Evolutionary conservation across 2,329 filamentous ascomycete genomes (phyloP).

Genomic region (Nothophaeocryptopus gaeumannii): DNA sequence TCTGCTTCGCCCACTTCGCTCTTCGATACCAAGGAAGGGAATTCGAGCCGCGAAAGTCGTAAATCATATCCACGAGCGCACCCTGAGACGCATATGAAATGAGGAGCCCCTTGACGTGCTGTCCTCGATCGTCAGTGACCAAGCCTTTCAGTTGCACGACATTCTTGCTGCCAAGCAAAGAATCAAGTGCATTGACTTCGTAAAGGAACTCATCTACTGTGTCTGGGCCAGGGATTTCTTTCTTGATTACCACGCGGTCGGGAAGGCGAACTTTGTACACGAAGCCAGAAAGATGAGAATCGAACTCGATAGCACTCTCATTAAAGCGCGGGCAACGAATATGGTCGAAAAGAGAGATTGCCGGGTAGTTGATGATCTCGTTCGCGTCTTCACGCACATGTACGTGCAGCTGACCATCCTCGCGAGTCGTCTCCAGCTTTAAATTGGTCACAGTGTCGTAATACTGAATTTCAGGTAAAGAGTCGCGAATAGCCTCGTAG

Average conservation of each 20-base stretch:
- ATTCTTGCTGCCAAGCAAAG: conserved; percentile 66
- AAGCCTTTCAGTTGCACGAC: conserved; percentile 87
- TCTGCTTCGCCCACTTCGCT: conserved; percentile 86
- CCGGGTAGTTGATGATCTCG: conserved; percentile 87
- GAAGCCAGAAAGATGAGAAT: conserved; percentile 92
- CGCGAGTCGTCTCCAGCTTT: conserved; percentile 82
- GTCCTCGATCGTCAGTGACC: conserved; percentile 73
- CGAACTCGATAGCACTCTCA: conserved; percentile 77
- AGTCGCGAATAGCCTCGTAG: conserved; percentile 91
- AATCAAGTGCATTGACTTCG: conserved; percentile 90
- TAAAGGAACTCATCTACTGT: conserved; percentile 96
- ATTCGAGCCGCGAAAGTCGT: conserved; percentile 62
- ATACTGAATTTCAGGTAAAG: conserved; percentile 88
- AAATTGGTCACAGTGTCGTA: conserved; percentile 95
- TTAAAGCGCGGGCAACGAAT: conserved; percentile 57
- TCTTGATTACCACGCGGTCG: conserved; percentile 78
- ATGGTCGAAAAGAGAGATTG: conserved; percentile 69
- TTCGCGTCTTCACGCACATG: conserved; percentile 97
- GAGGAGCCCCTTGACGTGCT: conserved; percentile 79
- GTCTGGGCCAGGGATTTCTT: conserved; percentile 94
- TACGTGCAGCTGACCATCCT: conserved; percentile 82
- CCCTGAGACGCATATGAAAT: conserved; percentile 86
- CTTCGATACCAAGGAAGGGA: conserved; percentile 67
- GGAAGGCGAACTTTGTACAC: conserved; percentile 85
- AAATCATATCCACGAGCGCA: conserved; percentile 85